Evolutionary conservation across 495 filamentous ascomycete genomes (phyloP).

Genomic region (Penicillium goetzii): DNA sequence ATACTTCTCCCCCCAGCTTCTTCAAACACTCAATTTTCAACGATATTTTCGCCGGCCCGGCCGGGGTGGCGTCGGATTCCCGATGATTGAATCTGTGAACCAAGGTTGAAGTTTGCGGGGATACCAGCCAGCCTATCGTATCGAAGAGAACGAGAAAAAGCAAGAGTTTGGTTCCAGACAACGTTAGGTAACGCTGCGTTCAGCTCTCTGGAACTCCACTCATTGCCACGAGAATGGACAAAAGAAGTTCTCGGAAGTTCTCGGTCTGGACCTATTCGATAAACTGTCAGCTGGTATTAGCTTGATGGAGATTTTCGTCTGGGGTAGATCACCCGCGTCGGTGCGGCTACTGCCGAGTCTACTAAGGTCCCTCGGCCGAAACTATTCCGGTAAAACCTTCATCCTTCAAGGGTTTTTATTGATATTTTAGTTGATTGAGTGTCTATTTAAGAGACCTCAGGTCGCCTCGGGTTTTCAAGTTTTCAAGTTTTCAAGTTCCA

Average conservation of each 20-base stretch:
- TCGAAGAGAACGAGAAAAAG: neutral
- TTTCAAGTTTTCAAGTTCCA: neutral
- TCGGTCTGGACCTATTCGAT: neutral
- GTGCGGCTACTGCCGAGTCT: neutral
- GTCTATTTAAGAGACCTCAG: slow-evolving; percentile 2
- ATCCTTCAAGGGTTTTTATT: neutral
- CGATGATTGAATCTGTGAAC: neutral
- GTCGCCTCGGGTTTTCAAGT: neutral
- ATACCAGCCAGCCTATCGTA: neutral
- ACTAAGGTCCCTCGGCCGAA: neutral
- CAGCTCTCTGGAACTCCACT: neutral
- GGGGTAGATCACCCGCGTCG: neutral
- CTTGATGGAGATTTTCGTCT: neutral
- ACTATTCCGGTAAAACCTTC: neutral
- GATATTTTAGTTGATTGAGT: neutral
- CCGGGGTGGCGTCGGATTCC: neutral
- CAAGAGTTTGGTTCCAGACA: neutral
- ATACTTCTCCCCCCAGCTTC: neutral
- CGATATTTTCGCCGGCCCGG: neutral
- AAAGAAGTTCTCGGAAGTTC: too few relatives aligned
- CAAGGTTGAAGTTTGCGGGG: neutral
- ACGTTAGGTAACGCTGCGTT: neutral
- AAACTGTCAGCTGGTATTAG: neutral
- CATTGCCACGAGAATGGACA: neutral
- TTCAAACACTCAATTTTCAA: neutral